Conservation (phyloP, 163 green algal species). For the Scenedesmus sp. region DNA sequence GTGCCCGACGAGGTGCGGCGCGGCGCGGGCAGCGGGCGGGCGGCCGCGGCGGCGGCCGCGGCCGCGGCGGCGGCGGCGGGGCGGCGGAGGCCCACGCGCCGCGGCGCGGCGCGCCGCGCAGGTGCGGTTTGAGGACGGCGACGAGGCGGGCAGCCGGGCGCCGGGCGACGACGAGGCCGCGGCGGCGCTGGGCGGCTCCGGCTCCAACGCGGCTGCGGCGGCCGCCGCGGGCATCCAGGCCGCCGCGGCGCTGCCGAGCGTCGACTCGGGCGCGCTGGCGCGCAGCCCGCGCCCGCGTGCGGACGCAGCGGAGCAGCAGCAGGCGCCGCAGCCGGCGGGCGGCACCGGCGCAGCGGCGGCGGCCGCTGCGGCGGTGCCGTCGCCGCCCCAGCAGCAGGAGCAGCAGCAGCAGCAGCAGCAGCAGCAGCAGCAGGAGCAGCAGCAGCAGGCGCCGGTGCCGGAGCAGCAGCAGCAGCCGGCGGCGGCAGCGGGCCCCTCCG, state of each 20-base stretch:
- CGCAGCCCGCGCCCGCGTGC: too few relatives aligned
- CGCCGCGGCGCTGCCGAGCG: conserved; percentile 15
- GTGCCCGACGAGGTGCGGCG: conserved; percentile 43
- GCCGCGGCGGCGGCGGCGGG: too few relatives aligned
- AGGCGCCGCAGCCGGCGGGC: neutral
- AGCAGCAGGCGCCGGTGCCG: neutral
- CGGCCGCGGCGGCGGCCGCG: too few relatives aligned
- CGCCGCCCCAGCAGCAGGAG: conserved; percentile 1
- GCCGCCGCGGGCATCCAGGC: conserved; percentile 33
- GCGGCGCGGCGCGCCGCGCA: too few relatives aligned
- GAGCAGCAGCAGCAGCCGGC: conserved; percentile 2
- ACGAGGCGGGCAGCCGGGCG: neutral
- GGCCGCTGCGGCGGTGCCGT: neutral
- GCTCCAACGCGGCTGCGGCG: conserved; percentile 27
- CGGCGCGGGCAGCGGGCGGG: too few relatives aligned
- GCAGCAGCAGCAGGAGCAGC: conserved; percentile 31
- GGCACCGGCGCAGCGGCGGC: neutral
- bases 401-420: conserved; percentile 3
- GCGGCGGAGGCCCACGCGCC: too few relatives aligned
- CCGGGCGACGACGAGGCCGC: neutral
- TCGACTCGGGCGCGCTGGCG: neutral
- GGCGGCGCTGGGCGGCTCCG: neutral
- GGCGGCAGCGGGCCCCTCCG: conserved; percentile 7
- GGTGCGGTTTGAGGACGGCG: conserved; percentile 12
- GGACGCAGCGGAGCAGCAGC: too few relatives aligned